Conservation (phyloP, 2,329 filamentous ascomycete species). For the Lachnellula cervina region DNA sequence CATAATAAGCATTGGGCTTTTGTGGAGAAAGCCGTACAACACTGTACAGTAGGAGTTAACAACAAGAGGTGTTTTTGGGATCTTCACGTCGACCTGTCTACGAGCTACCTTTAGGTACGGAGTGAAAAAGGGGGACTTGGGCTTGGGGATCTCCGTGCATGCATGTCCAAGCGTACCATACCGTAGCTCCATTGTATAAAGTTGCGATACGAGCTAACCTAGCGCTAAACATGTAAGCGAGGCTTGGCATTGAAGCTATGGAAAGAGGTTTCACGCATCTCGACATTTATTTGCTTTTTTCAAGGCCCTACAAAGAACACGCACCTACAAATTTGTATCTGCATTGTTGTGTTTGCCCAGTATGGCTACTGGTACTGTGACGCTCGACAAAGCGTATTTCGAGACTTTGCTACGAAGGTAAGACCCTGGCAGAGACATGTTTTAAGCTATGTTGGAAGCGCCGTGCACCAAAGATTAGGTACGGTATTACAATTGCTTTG, state of each 20-base stretch:
- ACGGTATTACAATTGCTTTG: conserved; percentile 13
- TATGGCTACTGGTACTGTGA: conserved; percentile 39
- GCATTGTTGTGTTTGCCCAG: conserved; percentile 8
- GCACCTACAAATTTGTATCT: conserved; percentile 21
- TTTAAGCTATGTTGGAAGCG: background rate
- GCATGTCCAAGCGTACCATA: no score
- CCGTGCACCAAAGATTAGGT: conserved; percentile 1
- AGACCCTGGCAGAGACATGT: conserved; percentile 22
- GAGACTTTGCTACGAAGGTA: conserved; percentile 59
- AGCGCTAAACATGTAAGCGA: background rate
- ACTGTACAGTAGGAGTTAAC: no score
- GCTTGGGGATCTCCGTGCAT: no score
- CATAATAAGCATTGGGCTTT: no score
- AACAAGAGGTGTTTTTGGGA: no score
- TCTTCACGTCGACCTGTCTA: no score
- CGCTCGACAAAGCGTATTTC: conserved; percentile 56
- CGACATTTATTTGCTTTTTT: background rate
- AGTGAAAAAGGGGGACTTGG: no score
- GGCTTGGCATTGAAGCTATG: no score
- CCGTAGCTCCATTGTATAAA: no score
- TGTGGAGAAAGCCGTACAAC: no score
- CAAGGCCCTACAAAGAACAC: background rate
- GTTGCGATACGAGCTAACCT: background rate
- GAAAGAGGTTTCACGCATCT: no score
- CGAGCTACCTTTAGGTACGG: no score